Percentiles rank a stretch among this genome's conserved stretches.
Conservation (phyloP, 2,329 filamentous ascomycete species). For the Aulographum hederae region DNA sequence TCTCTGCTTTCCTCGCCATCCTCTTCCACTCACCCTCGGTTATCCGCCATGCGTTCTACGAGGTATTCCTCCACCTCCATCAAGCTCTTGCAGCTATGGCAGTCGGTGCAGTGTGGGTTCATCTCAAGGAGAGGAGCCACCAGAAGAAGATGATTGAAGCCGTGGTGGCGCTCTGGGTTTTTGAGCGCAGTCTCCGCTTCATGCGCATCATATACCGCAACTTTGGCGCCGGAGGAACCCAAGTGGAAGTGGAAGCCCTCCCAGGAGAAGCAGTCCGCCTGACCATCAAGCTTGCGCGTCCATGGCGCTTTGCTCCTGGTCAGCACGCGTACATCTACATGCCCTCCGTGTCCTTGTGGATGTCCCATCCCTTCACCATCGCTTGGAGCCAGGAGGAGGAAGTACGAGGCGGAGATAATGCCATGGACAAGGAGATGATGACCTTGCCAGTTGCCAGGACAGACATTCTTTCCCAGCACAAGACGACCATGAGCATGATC, state of each 20-base stretch:
- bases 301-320: conserved; percentile 58
- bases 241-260: conserved; percentile 53
- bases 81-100: conserved; percentile 42
- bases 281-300: conserved; percentile 54
- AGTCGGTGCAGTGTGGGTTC: conserved; percentile 49
- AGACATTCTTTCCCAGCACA: conserved; percentile 11
- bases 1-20: conserved; percentile 39
- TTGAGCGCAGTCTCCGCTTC: conserved; percentile 44
- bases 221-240: conserved; percentile 45
- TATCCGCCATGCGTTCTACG: conserved; percentile 86
- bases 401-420: background rate
- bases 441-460: conserved; percentile 6
- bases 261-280: conserved; percentile 59
- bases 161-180: conserved; percentile 47
- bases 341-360: conserved; percentile 51
- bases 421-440: background rate
- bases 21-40: conserved; percentile 54
- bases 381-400: conserved; percentile 53
- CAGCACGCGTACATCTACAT: conserved; percentile 70
- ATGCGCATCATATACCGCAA: conserved; percentile 46
- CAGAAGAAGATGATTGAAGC: conserved; percentile 42
- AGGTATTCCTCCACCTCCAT: conserved; percentile 77
- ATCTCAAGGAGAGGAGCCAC: conserved; percentile 35
- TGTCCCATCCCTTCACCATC: conserved; percentile 64
- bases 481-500: conserved; percentile 45